Evolutionary conservation across 306 rosid species (phyloP), one percentile per base, ranked within the genome.

Genomic region (Casuarina glauca): DNA sequence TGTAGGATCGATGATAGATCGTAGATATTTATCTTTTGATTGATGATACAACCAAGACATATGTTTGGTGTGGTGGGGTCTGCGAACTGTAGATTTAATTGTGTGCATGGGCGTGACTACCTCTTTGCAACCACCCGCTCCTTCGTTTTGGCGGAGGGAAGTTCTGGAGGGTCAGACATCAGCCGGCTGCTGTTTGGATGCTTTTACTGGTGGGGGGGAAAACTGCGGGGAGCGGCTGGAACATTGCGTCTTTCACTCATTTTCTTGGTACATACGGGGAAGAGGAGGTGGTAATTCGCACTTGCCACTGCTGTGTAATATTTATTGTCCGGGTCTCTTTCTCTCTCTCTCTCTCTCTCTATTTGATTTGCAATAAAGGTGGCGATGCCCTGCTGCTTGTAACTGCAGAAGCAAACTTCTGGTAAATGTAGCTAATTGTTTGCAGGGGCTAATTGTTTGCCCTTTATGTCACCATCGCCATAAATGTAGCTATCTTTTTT

Each of bases 31-130:
- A 7, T 66, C 32, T 41, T 41, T 42, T n/a, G 13, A 42, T 66
- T 43, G 71, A 66, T 66, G 71, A 42, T 17, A 66, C 48, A 42
- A 42, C 49, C 71, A 6, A 41, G 71, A 66, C 17, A 42, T 16
- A n/a, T 66, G 71, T 41, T 42, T 41, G 36, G 50, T 42, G 71
- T 67, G 51, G 42, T 67, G 71, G 71, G 32, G 71, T 67, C 76
- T 78, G 76, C 81, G 26, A 78, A 54, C 62, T 78, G 72, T 78
- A 78, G 76, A 70, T 78, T 26, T 71, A 78, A 68, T 70, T 71
- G 45, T 41, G 42, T 78, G 76, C 20, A 48, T 61, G 72, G 55
- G 64, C 58, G 43, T 44, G 77, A 36, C n/a, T 41, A 20, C 69
- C 32, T 17, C 50, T 17, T 66, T 67, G 16, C 71, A 42, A 67